Base-by-base conservation (phyloP, 257 asterid genomes). In the Echites panduratus region DNA sequence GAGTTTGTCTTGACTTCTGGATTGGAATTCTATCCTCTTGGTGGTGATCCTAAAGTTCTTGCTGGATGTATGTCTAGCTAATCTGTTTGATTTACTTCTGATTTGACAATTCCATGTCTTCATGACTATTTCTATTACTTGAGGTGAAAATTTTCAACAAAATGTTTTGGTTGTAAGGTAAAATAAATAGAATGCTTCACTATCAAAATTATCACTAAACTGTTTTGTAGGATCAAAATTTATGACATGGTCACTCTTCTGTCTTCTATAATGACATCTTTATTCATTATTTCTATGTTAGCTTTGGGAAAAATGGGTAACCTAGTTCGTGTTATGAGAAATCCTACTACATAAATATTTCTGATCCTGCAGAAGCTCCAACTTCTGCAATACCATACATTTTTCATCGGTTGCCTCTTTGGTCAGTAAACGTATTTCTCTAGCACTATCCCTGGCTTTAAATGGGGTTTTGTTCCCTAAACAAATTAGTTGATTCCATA, bases 1-100 rank as follows among this genome's bases (percentile, higher is more conserved):
- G 98, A 91, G 88, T 93, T 93, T 83, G 98, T 93, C 80, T 71
- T 93, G 90, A 82, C 96, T 62, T 82, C 98, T 68, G 97, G 98
- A 69, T 83, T 93, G 91, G 98, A 93, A 82, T 93, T 91, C 79
- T 89, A 89, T 88, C 97, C 98, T 76, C 96, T 93, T 16, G 97
- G 98, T 9, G 98, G 96, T 35, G 98, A 93, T 84, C 98, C 98
- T 68, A 89, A 87, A 89, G 86, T 91, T 83, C 96, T 93, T 79
- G 98, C 98, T 2, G 98, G 85, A 83, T 91, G 98, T 91, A 90
- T 83, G 11, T 73, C 74, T 74, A 76, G 75, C 66, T 11, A 70
- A 68, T 72, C 43, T 78, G 48, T 59, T 54, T 67, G 56, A 64
- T 43, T 63, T 69, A 11, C 66, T 64, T 74, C 61, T 59, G 75